A percentile compares a stretch with the other conserved stretches of the same genome.
These are phyloP conservation scores for Magnolia sinica DNA, from an alignment of 164 flowering plant species.

Conservation along the genomic window DNA sequence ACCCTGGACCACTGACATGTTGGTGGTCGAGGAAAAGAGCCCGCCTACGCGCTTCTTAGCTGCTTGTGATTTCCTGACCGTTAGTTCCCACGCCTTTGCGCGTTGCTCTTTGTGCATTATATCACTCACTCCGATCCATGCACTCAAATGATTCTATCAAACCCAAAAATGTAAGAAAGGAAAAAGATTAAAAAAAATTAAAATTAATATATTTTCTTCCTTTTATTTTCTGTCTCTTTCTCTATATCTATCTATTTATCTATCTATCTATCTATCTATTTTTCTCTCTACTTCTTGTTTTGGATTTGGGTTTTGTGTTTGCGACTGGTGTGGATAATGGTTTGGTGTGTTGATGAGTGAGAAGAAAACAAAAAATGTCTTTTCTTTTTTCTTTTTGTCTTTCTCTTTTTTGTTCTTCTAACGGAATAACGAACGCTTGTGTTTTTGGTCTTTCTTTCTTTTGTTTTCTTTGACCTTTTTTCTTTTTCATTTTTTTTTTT, in stretches of 20 bases:
- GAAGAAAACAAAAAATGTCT: background rate
- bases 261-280: background rate
- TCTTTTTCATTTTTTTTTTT: background rate
- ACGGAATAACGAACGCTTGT: too few species aligned
- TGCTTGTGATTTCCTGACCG: slow-evolving; percentile 3
- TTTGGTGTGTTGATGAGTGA: background rate
- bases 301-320: background rate
- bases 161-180: too few species aligned
- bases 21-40: background rate
- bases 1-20: slow-evolving; percentile 39
- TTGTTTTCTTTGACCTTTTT: background rate
- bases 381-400: too few species aligned
- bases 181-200: too few species aligned
- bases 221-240: background rate
- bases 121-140: background rate
- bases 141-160: background rate
- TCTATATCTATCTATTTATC: background rate
- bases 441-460: background rate
- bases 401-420: background rate
- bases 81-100: slow-evolving; percentile 10
- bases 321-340: background rate
- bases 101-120: slow-evolving; percentile 10
- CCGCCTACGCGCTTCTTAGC: background rate
- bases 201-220: too few species aligned
- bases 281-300: too few species aligned